Conservation (phyloP, 176 grass and related monocot species). For the Rhynchospora tenuis region DNA sequence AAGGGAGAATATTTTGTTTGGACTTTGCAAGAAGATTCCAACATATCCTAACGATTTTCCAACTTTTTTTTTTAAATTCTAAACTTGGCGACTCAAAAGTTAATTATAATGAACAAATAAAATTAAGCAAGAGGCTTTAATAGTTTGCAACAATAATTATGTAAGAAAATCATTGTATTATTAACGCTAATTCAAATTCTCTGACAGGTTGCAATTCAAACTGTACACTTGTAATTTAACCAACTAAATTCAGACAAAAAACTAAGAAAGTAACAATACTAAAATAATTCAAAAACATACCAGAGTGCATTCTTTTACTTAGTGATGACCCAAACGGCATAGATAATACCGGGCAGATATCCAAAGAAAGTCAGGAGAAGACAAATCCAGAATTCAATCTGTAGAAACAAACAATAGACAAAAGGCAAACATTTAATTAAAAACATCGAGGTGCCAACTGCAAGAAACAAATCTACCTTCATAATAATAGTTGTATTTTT, state of each 20-base stretch:
- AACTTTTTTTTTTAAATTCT: background rate
- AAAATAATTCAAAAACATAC: background rate
- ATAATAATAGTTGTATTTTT: too few relatives aligned
- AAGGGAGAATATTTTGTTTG: background rate
- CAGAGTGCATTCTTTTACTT: slow-evolving; percentile 20
- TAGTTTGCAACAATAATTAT: background rate
- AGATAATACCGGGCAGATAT: slow-evolving; percentile 88
- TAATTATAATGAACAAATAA: background rate
- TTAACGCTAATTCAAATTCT: background rate
- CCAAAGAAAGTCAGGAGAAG: slow-evolving; percentile 66
- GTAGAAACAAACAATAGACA: background rate
- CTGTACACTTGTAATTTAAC: background rate
- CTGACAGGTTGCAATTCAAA: background rate
- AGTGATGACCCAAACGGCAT: slow-evolving; percentile 75
- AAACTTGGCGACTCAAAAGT: background rate
- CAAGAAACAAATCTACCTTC: background rate
- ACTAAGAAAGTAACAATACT: background rate
- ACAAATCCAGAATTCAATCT: slow-evolving; percentile 95
- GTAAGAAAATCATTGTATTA: background rate
- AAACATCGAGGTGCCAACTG: background rate
- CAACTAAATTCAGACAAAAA: background rate
- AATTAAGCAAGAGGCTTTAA: background rate
- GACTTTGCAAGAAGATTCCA: background rate
- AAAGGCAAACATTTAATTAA: background rate
- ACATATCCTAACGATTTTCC: background rate